These are phyloP conservation scores for Thermothielavioides terrestris DNA, from an alignment of 495 filamentous ascomycete species.

Conservation along the genomic window DNA sequence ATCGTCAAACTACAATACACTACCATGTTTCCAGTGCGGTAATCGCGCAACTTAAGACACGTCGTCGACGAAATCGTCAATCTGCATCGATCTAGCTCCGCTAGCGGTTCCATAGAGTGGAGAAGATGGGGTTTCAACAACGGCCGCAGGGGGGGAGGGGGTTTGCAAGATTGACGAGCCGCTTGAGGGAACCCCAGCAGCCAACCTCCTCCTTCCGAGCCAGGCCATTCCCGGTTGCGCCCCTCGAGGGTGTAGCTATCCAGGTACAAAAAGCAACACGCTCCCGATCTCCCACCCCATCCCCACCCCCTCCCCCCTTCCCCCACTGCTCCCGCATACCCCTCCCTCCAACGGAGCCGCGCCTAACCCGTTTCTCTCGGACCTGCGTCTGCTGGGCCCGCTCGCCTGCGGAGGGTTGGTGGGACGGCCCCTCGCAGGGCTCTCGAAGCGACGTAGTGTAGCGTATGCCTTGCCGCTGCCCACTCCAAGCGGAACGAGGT, in stretches of 20 bases:
- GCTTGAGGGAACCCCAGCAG: too few relatives aligned
- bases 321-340: neutral
- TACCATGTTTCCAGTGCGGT: neutral
- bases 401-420: neutral
- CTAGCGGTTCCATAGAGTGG: constrained; percentile 5
- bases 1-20: too few relatives aligned
- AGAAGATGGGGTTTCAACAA: neutral
- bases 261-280: too few relatives aligned
- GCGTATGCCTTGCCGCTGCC: neutral
- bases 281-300: constrained; percentile 1
- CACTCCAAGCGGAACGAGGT: too few relatives aligned
- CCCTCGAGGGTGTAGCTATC: constrained; percentile 15
- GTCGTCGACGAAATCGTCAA: constrained; percentile 9
- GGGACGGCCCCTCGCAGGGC: neutral
- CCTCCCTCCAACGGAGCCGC: constrained; percentile 5
- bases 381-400: constrained; percentile 24
- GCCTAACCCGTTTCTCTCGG: constrained; percentile 26
- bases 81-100: constrained; percentile 15
- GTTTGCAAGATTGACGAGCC: too few relatives aligned
- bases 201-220: too few relatives aligned
- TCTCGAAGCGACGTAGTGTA: neutral
- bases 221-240: constrained; percentile 6
- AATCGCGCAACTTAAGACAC: neutral
- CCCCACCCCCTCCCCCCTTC: constrained; percentile 2
- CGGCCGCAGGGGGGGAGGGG: too few relatives aligned